Conservation (phyloP, 2,329 filamentous ascomycete species). For the Leptoxyphium fumago region DNA sequence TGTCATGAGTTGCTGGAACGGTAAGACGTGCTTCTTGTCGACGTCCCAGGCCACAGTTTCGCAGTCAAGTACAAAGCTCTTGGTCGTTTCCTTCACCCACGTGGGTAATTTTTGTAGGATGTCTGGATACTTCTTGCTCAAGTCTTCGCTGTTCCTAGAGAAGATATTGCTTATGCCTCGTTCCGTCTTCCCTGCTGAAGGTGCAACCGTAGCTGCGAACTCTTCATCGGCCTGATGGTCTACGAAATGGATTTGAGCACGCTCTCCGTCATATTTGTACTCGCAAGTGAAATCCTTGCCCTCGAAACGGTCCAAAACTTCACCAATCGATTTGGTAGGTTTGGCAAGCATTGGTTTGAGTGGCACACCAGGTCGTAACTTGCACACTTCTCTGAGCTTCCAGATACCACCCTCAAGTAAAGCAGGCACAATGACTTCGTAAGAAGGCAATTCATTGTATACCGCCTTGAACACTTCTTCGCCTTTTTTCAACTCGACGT, state of each 20-base stretch:
- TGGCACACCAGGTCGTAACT: constrained; percentile 82
- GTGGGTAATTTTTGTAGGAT: constrained; percentile 73
- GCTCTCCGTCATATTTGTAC: constrained; percentile 96
- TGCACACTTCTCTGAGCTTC: constrained; percentile 70
- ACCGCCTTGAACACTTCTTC: constrained; percentile 80
- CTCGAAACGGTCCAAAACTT: constrained; percentile 93
- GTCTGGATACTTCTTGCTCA: constrained; percentile 96
- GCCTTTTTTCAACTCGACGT: constrained; percentile 65
- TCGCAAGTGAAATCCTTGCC: constrained; percentile 93
- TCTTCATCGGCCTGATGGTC: constrained; percentile 61
- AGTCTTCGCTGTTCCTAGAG: constrained; percentile 89
- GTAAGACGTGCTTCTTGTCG: constrained; percentile 85
- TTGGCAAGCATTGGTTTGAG: constrained; percentile 98
- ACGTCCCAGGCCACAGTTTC: constrained; percentile 96
- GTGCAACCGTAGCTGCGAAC: constrained; percentile 43
- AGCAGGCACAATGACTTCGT: constrained; percentile 84
- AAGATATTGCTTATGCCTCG: constrained; percentile 83
- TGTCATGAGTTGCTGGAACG: constrained; percentile 97
- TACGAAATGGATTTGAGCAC: constrained; percentile 97
- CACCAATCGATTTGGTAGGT: constrained; percentile 93
- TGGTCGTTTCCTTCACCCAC: constrained; percentile 82
- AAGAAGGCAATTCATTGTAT: constrained; percentile 77
- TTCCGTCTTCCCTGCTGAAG: constrained; percentile 50
- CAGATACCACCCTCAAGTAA: constrained; percentile 77
- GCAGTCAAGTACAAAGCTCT: constrained; percentile 95